Evolutionary conservation across 2,329 filamentous ascomycete genomes (phyloP), one percentile per base, ranked within the genome.

Genomic region (Fusarium sp.): DNA sequence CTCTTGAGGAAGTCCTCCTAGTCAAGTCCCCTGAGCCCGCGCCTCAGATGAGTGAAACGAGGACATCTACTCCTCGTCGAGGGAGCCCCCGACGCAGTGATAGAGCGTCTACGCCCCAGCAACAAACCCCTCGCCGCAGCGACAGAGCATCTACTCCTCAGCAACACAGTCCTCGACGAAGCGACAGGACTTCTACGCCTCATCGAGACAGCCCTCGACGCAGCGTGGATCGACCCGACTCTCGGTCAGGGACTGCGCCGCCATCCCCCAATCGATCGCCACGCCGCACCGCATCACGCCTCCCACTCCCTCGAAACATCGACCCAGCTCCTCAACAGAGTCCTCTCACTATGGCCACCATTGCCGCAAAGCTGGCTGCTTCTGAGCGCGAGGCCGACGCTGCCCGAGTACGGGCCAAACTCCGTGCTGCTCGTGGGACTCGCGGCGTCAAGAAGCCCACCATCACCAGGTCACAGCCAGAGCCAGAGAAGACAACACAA

Each of bases 311-410:
- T 51, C 79, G 82, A 69, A 77, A 80, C 66, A 64, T 80, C 2
- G 83, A 84, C 27, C 83, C 83, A 5, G 78, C 80, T 1, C 81
- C 84, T 6, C 86, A 87, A 57, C 89, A 90, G 71, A 89, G 86
- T 31, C 89, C 89, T 0, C 80, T 91, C 5, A 90, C 87, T 22
- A 90, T 91, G 86, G 88, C 89, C 10, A 86, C 84, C 36, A 92
- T 92, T 69, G 87, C 89, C 0, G 89, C 89, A 31, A 92, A 92
- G 79, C 84, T 92, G 0, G 90, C 89, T 1, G 90, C 90, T 2
- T 89, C 90, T 0, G 90, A 92, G 72, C 85, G 88, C 20, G 89
- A 92, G 62, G 90, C 90, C 5, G 89, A 92, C 71, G 90, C 90
- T 1, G 90, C 90, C 1, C 85, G 90, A 27, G 89, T 92, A 0